Base-by-base conservation (phyloP, 768 basidiomycete genomes). In the Trichaptum fuscoviolaceum region DNA sequence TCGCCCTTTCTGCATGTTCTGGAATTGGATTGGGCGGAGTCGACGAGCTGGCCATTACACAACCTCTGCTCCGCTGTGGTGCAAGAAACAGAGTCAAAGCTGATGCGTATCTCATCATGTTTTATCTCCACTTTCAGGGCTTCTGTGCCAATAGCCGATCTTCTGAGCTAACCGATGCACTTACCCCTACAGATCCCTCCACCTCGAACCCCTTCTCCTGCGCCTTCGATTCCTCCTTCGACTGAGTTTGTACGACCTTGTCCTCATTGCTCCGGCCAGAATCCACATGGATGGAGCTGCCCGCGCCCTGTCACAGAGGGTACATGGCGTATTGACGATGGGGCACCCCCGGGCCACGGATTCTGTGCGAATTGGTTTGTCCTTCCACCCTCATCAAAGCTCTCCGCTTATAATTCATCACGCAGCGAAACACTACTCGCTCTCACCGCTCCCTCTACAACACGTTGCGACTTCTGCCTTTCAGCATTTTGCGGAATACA, bases 401-500 rank as follows among this genome's bases (percentile, higher is more conserved):
- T 10, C 63, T 42, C 34, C 9, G 6, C 23, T 63, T 30, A n/a
- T 26, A 63, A 30, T 61, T 65, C 52, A 10, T 24, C 68, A 17
- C 63, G 10, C 15, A 92, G 91, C 72, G 93, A 93, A 76, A 91
- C 85, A 71, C 73, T 93, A 5, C 84, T 93, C 26, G 90, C 91
- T 27, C 76, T 89, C 2, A 80, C 77, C 35, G 91, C 93, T 15
- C 93, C 93, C 17, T 77, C 85, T 35, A 92, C 92, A n/a, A 85
- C 90, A 26, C 89, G 85, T 75, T 95, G 93, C 72, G 92, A 93
- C 73, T 83, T 94, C 68, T 95, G 93, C 70, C 86, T 87, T 67
- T 86, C 91, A 8, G 90, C 82, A 1, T 94, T 94, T 75, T 95
- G 93, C 72, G 93, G 93, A 10, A 86, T 95, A 67, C 85, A 85